These are phyloP conservation scores for Cyclotella baltica DNA, from an alignment of 108 stramenopile genomes.

Conservation along the genomic window DNA sequence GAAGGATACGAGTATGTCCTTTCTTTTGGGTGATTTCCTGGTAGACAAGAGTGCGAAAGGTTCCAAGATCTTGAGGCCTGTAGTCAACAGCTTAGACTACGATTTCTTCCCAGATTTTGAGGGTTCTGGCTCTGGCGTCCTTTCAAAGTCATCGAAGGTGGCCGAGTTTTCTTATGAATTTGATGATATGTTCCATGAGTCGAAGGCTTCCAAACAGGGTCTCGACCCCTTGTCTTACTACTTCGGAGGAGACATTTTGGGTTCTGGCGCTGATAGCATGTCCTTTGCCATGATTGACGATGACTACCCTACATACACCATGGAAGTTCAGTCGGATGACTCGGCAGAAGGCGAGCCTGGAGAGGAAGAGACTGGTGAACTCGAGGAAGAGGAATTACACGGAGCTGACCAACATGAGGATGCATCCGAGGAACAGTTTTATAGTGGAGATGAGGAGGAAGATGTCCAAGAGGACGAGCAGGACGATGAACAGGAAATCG, in stretches of 20 bases:
- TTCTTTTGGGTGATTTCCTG: not conserved
- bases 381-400: too few species aligned
- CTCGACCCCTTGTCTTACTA: not conserved
- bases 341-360: not conserved
- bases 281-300: not conserved
- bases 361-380: not conserved
- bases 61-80: conserved; percentile 10
- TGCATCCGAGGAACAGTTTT: too few species aligned
- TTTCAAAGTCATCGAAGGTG: not conserved
- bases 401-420: too few species aligned
- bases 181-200: not conserved
- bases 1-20: not conserved
- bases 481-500: too few species aligned
- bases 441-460: too few species aligned
- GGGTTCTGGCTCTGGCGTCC: not conserved
- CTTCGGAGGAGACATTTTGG: not conserved
- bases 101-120: not conserved
- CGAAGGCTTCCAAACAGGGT: not conserved
- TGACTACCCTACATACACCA: not conserved
- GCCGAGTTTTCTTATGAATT: not conserved
- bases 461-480: too few species aligned
- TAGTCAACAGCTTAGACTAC: not conserved
- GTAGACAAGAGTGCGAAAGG: not conserved
- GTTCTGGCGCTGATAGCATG: not conserved
- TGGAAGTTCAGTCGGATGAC: not conserved